Percentiles rank a stretch among this genome's conserved stretches.
These are phyloP conservation scores for Emericellopsis atlantica DNA, from an alignment of 2,329 filamentous ascomycete genomes.

Conservation along the genomic window DNA sequence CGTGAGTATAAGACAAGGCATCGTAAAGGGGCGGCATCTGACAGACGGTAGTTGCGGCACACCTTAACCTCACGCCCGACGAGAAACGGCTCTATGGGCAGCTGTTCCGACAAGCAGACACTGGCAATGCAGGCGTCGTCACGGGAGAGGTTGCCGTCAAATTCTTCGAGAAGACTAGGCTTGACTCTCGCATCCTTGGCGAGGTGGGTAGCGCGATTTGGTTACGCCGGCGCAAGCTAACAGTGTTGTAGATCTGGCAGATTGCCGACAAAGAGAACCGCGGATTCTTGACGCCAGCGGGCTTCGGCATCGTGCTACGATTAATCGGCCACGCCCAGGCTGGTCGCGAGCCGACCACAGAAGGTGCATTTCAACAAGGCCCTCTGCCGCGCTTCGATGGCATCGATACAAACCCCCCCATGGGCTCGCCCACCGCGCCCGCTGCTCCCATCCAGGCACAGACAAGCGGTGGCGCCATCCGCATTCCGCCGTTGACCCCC, in stretches of 20 bases:
- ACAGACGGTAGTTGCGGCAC: slow-evolving; percentile 36
- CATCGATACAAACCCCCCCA: slow-evolving; percentile 13
- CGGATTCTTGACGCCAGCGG: slow-evolving; percentile 80
- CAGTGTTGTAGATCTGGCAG: slow-evolving; percentile 73
- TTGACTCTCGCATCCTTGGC: slow-evolving; percentile 76
- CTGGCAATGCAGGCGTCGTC: slow-evolving; percentile 81
- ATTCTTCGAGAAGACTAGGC: slow-evolving; percentile 93
- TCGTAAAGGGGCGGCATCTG: background rate
- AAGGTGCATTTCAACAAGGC: slow-evolving; percentile 72
- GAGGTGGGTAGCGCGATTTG: slow-evolving; percentile 47
- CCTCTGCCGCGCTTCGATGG: slow-evolving; percentile 92
- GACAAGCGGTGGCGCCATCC: slow-evolving; percentile 55
- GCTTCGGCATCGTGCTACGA: slow-evolving; percentile 84
- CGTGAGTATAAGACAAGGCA: background rate
- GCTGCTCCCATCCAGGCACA: slow-evolving; percentile 42
- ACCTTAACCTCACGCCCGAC: slow-evolving; percentile 76
- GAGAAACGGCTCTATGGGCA: slow-evolving; percentile 92
- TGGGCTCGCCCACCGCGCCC: slow-evolving; percentile 26
- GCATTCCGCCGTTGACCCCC: slow-evolving; percentile 77
- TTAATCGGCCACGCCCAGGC: slow-evolving; percentile 94
- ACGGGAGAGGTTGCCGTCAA: slow-evolving; percentile 93
- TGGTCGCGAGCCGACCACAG: slow-evolving; percentile 65
- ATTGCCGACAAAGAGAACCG: slow-evolving; percentile 96
- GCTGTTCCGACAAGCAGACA: slow-evolving; percentile 86
- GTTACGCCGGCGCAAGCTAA: background rate